Evolutionary conservation across 495 filamentous ascomycete genomes (phyloP), one percentile per base, ranked within the genome.

Genomic region (Podospora pseudoanserina): DNA sequence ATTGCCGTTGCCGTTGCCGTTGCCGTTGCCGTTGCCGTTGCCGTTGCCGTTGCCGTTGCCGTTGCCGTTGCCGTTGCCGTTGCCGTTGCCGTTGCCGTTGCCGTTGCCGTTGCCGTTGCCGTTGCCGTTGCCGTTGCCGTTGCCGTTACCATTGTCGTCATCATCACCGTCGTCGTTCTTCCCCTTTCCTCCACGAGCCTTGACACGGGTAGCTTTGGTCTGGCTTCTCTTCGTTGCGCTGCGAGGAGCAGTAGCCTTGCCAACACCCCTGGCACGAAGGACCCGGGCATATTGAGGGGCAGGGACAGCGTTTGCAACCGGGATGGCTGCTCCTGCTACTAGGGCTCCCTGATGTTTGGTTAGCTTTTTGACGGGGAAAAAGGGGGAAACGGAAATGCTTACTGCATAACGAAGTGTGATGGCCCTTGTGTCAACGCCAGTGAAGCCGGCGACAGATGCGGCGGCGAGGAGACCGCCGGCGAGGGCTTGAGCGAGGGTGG

Each of bases 381-480:
- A 23, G 1, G 23, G 39, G 13, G 39, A 16, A 49, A 16, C 6
- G 1, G 9, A 49, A 49, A 11, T 5, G 15, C 39, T 49, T 49
- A 49, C 59, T 18, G 59, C 59, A 30, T 61, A 61, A 15, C 59
- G 59, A 15, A 61, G 59, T 6, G 59, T 61, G 16, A 61, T 27
- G 4, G 19, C 59, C 23, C 59, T 28, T 7, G 59, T 61, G 5
- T 61, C 16, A 6, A 28, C 23, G 0, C 16, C 30, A 32, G 59
- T 15, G 26, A 61, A 61, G 1, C 59, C 59, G 16, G 59, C 59
- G n/a, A 32, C 59, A 5, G 59, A 26, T 4, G 59, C 13, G 4
- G 59, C 59, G 30, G 27, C 59, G 6, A 61, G 59, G 59, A 61
- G 59, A 2, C 59, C 59, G 27, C 23, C 27, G 59, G 59, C 59